Evolutionary conservation across 1,139 yeast species (phyloP), one percentile per base, ranked within the genome.

Genomic region (Zygoascus hellenicus): DNA sequence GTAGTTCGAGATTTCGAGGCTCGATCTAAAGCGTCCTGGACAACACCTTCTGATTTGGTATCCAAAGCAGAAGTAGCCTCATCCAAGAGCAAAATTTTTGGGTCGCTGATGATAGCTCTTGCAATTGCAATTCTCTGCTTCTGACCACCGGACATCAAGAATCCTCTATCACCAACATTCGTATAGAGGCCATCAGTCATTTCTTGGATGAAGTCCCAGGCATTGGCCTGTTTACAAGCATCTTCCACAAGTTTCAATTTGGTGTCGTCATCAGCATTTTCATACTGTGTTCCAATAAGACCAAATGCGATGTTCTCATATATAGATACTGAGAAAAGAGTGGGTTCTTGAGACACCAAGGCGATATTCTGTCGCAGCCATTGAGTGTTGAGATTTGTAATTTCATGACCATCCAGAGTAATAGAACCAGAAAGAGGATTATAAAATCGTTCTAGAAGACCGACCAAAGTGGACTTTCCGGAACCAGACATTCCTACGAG

Each of bases 401-500:
- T 76, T 54, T 83, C 76, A 34, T 69, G 69, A 1, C 87, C 88
- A 47, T 90, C 95, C 45, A 89, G 71, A 2, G 70, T 63, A 35
- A 89, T 79, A 15, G 69, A 63, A 16, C 97, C 96, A 1, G 74
- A 63, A 48, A 77, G 74, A 2, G 76, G 74, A 39, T 73, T 72
- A 63, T 88, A 87, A 49, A 86, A 80, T 46, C 96, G 74, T 52
- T 88, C 71, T 17, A 89, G 66, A 43, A 89, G 67, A 6, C 88
- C 78, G 1, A 90, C 83, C 33, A 89, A 76, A 0, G 97, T 89
- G 4, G 95, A 84, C 61, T 89, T 89, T 15, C 97, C 97, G 49
- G 94, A 82, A 0, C 97, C 97, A 15, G 95, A 85, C 13, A 92
- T 86, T 1, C 97, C 97, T 13, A 88, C 96, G 47, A 89, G 75